Base-by-base conservation (phyloP, 768 basidiomycete genomes). In the Paxillus involutus region DNA sequence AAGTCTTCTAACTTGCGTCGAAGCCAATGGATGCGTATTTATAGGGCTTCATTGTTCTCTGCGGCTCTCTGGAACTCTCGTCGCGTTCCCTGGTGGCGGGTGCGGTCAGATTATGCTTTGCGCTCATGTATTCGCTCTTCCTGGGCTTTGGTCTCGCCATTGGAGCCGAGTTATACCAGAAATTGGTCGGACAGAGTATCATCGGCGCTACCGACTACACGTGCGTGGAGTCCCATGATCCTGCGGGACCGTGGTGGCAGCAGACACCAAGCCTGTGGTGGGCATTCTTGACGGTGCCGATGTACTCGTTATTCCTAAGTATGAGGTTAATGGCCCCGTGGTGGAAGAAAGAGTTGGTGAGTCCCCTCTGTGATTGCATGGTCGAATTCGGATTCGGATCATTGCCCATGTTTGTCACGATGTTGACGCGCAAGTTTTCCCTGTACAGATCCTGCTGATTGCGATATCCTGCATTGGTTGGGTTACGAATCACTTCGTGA, bases 141-240 rank as follows among this genome's bases (percentile, higher is more conserved):
- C 75, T 88, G 8, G 86, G 88, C 0, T 91, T 94, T 65, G 92
- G 93, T 5, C 81, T 93, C 10, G 82, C 89, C 0, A 89, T 94
- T 44, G 91, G 92, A 3, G 85, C 83, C 0, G 77, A 88, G 56
- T 64, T 88, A 3, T 94, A 83, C 62, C 71, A 80, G 47, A 79
- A 76, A 50, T 77, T 91, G 33, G 79, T 84, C 0, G 72, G 75
- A 4, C 67, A 67, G 3, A 47, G 67, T 8, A 71, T 88, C 9
- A 56, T 75, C 11, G 82, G 79, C 8, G 72, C 78, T 12, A 78
- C 77, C 45, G 88, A 92, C 62, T 84, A 86, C 61, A 65, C 68
- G 1, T 94, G 91, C 66, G 39, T 73, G 0, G 42, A 74, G 13
- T 80, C 81, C 11, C 89, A 92, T 56, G 64, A 79, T 53, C 66